Percentiles rank a stretch among this genome's conserved stretches.
These are phyloP conservation scores for Hordeum vulgare DNA, from an alignment of 176 grass and related monocot species.

Conservation along the genomic window MorexV3_pseudomolecules_assembly NC_058520.1:92037274-92037773, in stretches of 20 bases:
- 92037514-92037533: background rate
- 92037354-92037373: no score
- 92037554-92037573: background rate
- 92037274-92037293: background rate
- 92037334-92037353: background rate
- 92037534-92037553: background rate
- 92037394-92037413: no score
- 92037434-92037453: background rate
- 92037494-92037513: background rate
- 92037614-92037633: background rate
- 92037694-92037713: no score
- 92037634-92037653: background rate
- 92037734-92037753: no score
- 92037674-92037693: no score
- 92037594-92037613: background rate
- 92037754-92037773: no score
- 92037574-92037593: background rate
- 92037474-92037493: background rate
- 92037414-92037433: no score
- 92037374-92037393: no score
- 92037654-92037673: background rate
- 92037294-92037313: background rate
- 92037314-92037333: background rate
- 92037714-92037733: no score
- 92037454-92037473: background rate